Evolutionary conservation across 345 rosid species (phyloP).

Genomic region (Syzygium grande): DNA sequence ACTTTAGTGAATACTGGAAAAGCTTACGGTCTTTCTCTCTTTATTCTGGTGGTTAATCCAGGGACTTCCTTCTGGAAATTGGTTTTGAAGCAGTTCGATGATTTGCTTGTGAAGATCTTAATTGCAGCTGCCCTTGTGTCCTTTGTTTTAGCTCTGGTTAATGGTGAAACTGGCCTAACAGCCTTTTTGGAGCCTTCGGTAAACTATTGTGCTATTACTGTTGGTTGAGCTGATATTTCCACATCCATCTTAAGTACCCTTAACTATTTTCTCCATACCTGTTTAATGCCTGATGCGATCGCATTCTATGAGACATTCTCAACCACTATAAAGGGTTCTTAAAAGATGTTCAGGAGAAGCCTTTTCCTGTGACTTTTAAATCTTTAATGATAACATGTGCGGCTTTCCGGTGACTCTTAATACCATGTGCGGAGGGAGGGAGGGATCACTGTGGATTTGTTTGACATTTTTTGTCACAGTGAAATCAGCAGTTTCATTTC

Average conservation of each 20-base stretch:
- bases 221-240: slow-evolving; percentile 1
- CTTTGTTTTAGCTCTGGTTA: slow-evolving; percentile 76
- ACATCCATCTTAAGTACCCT: neutral
- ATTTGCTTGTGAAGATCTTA: slow-evolving; percentile 95
- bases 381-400: neutral
- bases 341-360: neutral
- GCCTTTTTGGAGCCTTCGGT: slow-evolving; percentile 99
- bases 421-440: neutral
- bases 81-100: slow-evolving; percentile 96
- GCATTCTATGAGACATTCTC: neutral
- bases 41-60: slow-evolving; percentile 22
- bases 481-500: neutral
- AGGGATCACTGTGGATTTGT: neutral
- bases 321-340: neutral
- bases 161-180: slow-evolving; percentile 94
- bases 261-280: neutral
- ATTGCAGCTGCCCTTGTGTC: slow-evolving; percentile 90
- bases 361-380: neutral
- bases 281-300: neutral
- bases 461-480: neutral
- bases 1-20: neutral
- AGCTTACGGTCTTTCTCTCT: neutral
- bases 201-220: slow-evolving; percentile 28
- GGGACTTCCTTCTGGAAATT: slow-evolving; percentile 97
- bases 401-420: neutral